Evolutionary conservation across 2,329 filamentous ascomycete genomes (phyloP).

Genomic region (Apiospora koreana): DNA sequence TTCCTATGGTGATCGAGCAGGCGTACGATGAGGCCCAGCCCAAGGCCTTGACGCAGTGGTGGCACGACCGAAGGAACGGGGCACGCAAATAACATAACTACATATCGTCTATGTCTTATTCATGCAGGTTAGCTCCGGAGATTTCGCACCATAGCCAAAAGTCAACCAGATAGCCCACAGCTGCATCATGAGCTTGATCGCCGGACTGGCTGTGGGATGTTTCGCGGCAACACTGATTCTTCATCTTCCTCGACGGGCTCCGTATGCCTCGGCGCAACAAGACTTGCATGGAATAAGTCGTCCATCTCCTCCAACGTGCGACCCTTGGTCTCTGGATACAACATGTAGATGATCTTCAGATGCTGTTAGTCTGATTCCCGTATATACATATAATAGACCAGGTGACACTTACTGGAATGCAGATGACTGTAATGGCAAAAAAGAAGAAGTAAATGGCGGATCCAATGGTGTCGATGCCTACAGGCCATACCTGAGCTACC

Average conservation of each 20-base stretch:
- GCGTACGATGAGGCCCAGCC: background rate
- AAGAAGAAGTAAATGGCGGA: slow-evolving; percentile 59
- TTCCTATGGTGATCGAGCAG: background rate
- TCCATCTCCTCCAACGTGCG: slow-evolving; percentile 47
- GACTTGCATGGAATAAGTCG: slow-evolving; percentile 32
- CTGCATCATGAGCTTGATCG: background rate
- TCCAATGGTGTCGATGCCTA: slow-evolving; percentile 51
- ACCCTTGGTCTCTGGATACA: slow-evolving; percentile 48
- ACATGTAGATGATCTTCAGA: slow-evolving; percentile 39
- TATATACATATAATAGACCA: background rate
- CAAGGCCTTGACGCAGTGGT: background rate
- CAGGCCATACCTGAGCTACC: slow-evolving; percentile 56
- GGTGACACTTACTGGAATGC: slow-evolving; percentile 39
- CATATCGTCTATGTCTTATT: too few relatives aligned
- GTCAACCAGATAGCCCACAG: too few relatives aligned
- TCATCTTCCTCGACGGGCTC: background rate
- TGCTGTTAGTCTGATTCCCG: background rate
- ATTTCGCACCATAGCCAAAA: too few relatives aligned
- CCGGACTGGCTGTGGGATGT: background rate
- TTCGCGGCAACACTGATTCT: background rate
- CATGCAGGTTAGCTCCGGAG: too few relatives aligned
- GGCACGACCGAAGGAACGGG: background rate
- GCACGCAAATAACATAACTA: too few relatives aligned
- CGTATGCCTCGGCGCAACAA: background rate
- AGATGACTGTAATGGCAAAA: slow-evolving; percentile 51